A percentile compares a stretch with the other conserved stretches of the same genome.
These are phyloP conservation scores for Furculomyces boomerangus DNA, from an alignment of 371 early-diverging fungal genomes.

Conservation along the genomic window DNA sequence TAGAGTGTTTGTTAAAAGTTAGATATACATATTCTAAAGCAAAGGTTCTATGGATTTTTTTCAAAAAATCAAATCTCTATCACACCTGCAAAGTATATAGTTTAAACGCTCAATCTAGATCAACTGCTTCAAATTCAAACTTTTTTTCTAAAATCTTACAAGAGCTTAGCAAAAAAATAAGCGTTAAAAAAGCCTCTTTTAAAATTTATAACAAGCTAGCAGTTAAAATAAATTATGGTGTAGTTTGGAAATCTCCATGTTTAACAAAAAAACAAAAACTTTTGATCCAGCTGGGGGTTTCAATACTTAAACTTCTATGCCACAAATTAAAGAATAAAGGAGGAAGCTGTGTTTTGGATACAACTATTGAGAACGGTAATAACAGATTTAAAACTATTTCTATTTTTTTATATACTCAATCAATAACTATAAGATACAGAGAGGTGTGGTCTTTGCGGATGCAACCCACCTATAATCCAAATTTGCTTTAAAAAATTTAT, in stretches of 20 bases:
- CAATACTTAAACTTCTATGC: neutral
- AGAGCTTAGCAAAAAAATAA: neutral
- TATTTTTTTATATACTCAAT: neutral
- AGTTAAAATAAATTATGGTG: neutral
- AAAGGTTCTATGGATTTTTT: neutral
- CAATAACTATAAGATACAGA: neutral
- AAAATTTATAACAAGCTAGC: neutral
- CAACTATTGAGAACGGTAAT: neutral
- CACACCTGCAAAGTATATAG: neutral
- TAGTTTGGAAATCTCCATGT: neutral
- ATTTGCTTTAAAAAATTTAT: neutral
- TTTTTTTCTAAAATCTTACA: neutral
- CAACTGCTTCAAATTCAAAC: neutral
- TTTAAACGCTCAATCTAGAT: neutral
- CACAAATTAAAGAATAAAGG: neutral
- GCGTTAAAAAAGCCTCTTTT: neutral
- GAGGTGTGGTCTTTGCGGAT: neutral
- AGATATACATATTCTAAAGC: neutral
- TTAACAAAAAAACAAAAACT: neutral
- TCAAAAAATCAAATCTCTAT: neutral
- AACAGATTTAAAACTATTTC: neutral
- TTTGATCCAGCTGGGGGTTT: neutral
- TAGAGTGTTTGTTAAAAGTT: neutral
- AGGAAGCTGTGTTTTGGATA: neutral
- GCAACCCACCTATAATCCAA: neutral